Percentiles rank a stretch among this genome's conserved stretches.
phyloP scores from a whole-genome alignment of 2,329 filamentous ascomycete genomes.

The Proliferodiscus dingleyae region DNA sequence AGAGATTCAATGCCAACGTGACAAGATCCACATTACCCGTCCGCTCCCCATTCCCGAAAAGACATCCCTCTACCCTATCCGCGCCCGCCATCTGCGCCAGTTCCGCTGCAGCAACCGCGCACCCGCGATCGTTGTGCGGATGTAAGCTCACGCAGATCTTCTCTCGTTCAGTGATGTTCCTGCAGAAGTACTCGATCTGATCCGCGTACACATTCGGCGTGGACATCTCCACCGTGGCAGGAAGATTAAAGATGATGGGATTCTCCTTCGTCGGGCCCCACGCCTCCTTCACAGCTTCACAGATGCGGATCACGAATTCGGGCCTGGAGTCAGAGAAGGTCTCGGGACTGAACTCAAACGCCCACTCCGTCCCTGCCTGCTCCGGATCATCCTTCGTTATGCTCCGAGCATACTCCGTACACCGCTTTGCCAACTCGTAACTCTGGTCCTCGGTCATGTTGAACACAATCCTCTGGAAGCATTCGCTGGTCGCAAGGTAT shows the following conservation, averaged over 20 bases:
- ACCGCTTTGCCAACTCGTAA: constrained; percentile 66
- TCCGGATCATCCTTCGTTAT: constrained; percentile 77
- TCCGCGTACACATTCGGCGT: constrained; percentile 96
- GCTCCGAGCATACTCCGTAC: constrained; percentile 75
- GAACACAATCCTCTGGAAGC: constrained; percentile 90
- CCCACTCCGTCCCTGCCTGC: constrained; percentile 59
- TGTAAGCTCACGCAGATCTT: constrained; percentile 79
- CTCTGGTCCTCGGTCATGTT: constrained; percentile 78
- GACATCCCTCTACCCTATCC: constrained; percentile 86
- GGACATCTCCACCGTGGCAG: constrained; percentile 90
- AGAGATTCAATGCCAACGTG: constrained; percentile 86
- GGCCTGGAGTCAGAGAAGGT: constrained; percentile 86
- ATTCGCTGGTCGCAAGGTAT: constrained; percentile 93
- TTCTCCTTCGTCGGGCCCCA: constrained; percentile 79
- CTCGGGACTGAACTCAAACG: constrained; percentile 80
- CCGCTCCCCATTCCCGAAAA: constrained; percentile 92
- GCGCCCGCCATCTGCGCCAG: constrained; percentile 95
- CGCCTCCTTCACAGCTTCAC: constrained; percentile 87
- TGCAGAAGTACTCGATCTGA: constrained; percentile 93
- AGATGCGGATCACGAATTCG: constrained; percentile 77
- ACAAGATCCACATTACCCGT: constrained; percentile 96
- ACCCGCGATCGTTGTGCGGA: constrained; percentile 91
- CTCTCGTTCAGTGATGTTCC: constrained; percentile 65
- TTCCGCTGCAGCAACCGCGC: constrained; percentile 83
- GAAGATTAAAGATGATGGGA: constrained; percentile 94